A percentile compares a stretch with the other conserved stretches of the same genome.
phyloP scores from a whole-genome alignment of 2,329 filamentous ascomycete species.

The Paecilomyces dactylethromorphus region DNA sequence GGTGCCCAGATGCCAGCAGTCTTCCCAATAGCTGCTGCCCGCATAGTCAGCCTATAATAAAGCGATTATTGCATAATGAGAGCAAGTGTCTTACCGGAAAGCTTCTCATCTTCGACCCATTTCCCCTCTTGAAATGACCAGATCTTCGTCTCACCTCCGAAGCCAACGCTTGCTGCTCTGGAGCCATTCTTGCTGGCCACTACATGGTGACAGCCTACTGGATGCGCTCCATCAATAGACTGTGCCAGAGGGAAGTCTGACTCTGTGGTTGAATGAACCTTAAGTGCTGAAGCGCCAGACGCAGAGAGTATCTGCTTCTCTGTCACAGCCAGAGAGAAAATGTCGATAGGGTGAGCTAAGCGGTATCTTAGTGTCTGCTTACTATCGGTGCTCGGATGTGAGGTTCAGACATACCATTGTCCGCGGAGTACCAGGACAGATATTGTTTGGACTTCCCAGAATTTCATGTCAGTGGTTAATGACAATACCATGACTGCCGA shows the following conservation, averaged over 20 bases:
- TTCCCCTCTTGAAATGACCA: conserved; percentile 59
- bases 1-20: conserved; percentile 80
- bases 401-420: conserved; percentile 58
- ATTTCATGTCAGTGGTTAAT: conserved; percentile 9
- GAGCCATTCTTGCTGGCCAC: conserved; percentile 63
- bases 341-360: conserved; percentile 75
- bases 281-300: conserved; percentile 76
- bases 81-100: conserved; percentile 32
- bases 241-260: conserved; percentile 71
- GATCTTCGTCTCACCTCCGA: conserved; percentile 79
- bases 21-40: conserved; percentile 43
- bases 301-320: conserved; percentile 69
- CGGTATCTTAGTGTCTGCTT: conserved; percentile 13
- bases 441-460: conserved; percentile 86
- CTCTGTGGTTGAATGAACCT: conserved; percentile 68
- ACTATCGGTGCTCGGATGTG: conserved; percentile 3
- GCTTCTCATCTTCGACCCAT: conserved; percentile 47
- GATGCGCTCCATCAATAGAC: conserved; percentile 72
- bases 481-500: conserved; percentile 5
- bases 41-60: conserved; percentile 1
- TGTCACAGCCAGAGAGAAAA: conserved; percentile 77
- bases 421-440: conserved; percentile 82
- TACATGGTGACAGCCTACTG: conserved; percentile 86
- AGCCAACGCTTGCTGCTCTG: conserved; percentile 75
- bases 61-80: neutral